A percentile compares a stretch with the other conserved stretches of the same genome.
These are phyloP conservation scores for Hypoxylon crocopeplum DNA, from an alignment of 495 filamentous ascomycete genomes.

Conservation along the genomic window DNA sequence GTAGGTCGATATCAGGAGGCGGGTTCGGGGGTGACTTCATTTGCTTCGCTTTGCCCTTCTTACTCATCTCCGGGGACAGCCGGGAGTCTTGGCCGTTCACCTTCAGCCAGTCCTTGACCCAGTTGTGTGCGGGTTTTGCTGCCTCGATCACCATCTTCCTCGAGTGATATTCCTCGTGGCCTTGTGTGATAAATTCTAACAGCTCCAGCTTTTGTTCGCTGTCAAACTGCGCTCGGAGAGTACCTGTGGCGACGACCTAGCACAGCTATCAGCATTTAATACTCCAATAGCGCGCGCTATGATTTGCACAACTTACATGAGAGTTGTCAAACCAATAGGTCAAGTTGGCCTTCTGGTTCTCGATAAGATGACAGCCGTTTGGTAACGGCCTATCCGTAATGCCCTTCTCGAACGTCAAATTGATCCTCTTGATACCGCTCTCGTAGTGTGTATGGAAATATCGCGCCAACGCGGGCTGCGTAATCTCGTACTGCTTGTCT, in stretches of 20 bases:
- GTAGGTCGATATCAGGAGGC: constrained; percentile 65
- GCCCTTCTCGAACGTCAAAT: constrained; percentile 72
- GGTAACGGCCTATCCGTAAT: constrained; percentile 60
- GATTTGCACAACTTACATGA: constrained; percentile 59
- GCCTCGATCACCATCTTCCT: constrained; percentile 61
- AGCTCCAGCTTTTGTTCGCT: constrained; percentile 73
- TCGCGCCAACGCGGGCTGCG: constrained; percentile 73
- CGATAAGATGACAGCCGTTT: constrained; percentile 69
- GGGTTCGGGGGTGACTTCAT: constrained; percentile 56
- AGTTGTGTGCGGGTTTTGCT: constrained; percentile 58
- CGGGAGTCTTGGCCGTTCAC: constrained; percentile 65
- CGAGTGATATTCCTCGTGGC: constrained; percentile 73
- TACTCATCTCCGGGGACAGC: constrained; percentile 75
- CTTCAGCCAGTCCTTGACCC: constrained; percentile 62
- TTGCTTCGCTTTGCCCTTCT: constrained; percentile 64
- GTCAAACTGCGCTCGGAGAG: constrained; percentile 70
- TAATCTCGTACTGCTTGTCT: constrained; percentile 79
- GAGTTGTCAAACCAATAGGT: constrained; percentile 77
- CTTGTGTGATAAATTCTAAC: constrained; percentile 69
- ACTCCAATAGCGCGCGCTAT: neutral
- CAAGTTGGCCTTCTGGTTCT: constrained; percentile 66
- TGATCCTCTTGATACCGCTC: constrained; percentile 80
- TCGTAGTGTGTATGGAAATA: constrained; percentile 84
- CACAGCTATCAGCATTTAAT: constrained; percentile 27
- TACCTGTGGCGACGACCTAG: constrained; percentile 70